Percentiles rank a stretch among this genome's conserved stretches.
phyloP scores from a whole-genome alignment of 495 filamentous ascomycete genomes.

The Podospora didyma region DNA sequence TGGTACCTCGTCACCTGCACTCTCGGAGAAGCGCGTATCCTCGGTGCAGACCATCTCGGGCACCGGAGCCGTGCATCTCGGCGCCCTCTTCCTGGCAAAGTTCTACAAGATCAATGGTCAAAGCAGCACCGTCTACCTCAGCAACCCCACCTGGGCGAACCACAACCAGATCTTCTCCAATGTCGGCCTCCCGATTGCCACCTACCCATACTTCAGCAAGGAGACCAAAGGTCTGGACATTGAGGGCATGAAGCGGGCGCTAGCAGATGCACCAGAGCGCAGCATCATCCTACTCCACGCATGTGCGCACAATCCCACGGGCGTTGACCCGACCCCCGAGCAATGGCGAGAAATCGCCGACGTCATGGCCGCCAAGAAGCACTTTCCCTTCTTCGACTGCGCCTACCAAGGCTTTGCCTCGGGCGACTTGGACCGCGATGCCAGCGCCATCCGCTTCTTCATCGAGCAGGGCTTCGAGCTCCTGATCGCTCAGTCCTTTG shows the following conservation, averaged over 20 bases:
- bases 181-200: constrained; percentile 69
- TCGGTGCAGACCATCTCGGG: constrained; percentile 83
- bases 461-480: constrained; percentile 93
- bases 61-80: constrained; percentile 86
- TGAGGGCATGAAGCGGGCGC: constrained; percentile 70
- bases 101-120: constrained; percentile 67
- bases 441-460: constrained; percentile 89
- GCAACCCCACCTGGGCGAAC: constrained; percentile 95
- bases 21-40: constrained; percentile 75
- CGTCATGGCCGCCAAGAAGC: constrained; percentile 66
- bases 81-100: constrained; percentile 77
- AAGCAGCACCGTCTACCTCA: constrained; percentile 77
- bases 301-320: constrained; percentile 97
- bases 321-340: constrained; percentile 88
- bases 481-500: constrained; percentile 91
- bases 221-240: constrained; percentile 89
- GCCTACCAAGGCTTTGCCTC: constrained; percentile 99
- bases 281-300: constrained; percentile 91
- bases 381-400: constrained; percentile 98
- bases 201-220: constrained; percentile 90
- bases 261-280: constrained; percentile 66
- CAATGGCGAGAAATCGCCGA: constrained; percentile 90
- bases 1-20: constrained; percentile 72
- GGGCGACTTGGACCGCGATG: constrained; percentile 78
- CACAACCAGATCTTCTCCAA: constrained; percentile 98